phyloP scores from a whole-genome alignment of 768 basidiomycete genomes.

The Calocera viscosa region DNA sequence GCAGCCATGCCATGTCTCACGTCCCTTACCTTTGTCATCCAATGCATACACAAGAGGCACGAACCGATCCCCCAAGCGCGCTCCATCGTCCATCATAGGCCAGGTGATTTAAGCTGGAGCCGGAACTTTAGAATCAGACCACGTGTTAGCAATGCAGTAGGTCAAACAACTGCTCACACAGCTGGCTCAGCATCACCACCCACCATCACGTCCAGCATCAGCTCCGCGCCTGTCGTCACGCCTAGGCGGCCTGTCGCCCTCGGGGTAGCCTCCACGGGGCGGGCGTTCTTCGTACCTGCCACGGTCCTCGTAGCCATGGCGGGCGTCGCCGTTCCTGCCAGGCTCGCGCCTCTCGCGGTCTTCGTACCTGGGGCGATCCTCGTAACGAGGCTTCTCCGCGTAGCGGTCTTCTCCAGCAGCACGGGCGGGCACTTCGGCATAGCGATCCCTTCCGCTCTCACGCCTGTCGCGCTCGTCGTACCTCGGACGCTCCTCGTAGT shows the following conservation, averaged over 20 bases:
- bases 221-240: conserved; percentile 15
- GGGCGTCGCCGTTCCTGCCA: conserved; percentile 67
- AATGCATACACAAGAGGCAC: neutral
- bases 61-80: neutral
- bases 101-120: neutral
- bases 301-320: conserved; percentile 72
- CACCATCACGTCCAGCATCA: conserved; percentile 8
- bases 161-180: conserved; percentile 15
- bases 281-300: conserved; percentile 44
- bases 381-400: conserved; percentile 29
- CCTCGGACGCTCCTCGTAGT: conserved; percentile 37
- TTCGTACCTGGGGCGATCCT: conserved; percentile 44
- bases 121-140: neutral
- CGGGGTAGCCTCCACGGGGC: conserved; percentile 23
- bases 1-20: neutral
- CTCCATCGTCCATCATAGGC: neutral
- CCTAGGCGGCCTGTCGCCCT: conserved; percentile 42
- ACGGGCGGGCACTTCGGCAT: conserved; percentile 7
- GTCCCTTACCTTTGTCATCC: neutral
- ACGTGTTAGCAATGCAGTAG: neutral
- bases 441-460: conserved; percentile 4
- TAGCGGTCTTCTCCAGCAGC: conserved; percentile 11
- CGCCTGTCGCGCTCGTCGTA: conserved; percentile 10
- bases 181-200: neutral
- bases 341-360: conserved; percentile 59